These are phyloP conservation scores for Juncus effusus DNA, from an alignment of 176 grass and related monocot genomes.

Conservation along the genomic window DNA sequence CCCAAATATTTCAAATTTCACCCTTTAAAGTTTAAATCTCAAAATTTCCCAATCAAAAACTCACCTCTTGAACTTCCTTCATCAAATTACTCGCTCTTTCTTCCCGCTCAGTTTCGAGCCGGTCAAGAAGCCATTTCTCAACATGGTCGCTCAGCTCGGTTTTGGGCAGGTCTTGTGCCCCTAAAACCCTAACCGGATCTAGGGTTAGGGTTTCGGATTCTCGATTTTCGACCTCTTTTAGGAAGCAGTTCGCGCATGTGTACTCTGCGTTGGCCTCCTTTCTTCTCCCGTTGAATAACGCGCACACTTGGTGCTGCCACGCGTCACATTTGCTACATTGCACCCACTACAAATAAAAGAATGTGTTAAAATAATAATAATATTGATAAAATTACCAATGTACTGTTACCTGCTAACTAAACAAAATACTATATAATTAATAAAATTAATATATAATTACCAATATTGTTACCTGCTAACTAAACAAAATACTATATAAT, in stretches of 20 bases:
- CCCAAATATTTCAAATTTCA: neutral
- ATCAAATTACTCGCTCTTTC: conserved; percentile 49
- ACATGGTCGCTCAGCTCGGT: conserved; percentile 84
- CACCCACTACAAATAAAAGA: conserved; percentile 71
- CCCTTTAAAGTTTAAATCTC: neutral
- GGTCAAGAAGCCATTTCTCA: conserved; percentile 70
- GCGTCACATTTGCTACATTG: conserved; percentile 77
- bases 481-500: too few species aligned
- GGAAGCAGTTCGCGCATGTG: conserved; percentile 75
- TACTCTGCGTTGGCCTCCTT: conserved; percentile 59
- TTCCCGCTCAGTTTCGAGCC: conserved; percentile 55
- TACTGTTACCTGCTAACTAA: too few species aligned
- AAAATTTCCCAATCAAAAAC: neutral
- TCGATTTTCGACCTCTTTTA: conserved; percentile 57
- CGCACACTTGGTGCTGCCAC: conserved; percentile 98
- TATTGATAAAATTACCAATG: too few species aligned
- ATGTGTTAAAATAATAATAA: conserved; percentile 24
- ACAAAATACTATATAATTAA: too few species aligned
- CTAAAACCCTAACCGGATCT: conserved; percentile 44
- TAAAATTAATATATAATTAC: too few species aligned
- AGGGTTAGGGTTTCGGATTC: conserved; percentile 26
- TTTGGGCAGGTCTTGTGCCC: conserved; percentile 64
- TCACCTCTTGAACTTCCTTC: conserved; percentile 75
- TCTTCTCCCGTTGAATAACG: conserved; percentile 79
- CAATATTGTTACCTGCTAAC: too few species aligned